Evolutionary conservation across 805 yeast species (phyloP).

Genomic region (Kuraishia molischiana): DNA sequence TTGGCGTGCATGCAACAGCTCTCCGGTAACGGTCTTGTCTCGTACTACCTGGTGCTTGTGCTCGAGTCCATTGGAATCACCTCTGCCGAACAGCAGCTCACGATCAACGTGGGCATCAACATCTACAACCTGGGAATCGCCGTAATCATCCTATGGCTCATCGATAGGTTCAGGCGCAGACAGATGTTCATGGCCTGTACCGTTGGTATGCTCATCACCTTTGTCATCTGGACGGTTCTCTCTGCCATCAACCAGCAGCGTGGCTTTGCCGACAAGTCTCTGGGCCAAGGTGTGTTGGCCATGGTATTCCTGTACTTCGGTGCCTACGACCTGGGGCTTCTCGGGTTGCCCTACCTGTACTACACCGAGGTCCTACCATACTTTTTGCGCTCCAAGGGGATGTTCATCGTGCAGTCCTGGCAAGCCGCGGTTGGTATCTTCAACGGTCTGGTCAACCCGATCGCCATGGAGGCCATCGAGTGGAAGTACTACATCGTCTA

Average conservation of each 20-base stretch:
- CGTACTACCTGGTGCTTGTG: constrained; percentile 35
- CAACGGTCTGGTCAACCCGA: constrained; percentile 17
- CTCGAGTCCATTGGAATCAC: constrained; percentile 44
- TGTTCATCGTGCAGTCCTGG: constrained; percentile 7
- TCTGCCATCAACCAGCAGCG: constrained; percentile 30
- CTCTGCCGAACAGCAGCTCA: constrained; percentile 30
- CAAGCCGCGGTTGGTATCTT: constrained; percentile 9
- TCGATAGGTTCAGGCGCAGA: constrained; percentile 25
- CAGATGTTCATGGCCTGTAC: constrained; percentile 24
- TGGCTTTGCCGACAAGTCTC: constrained; percentile 25
- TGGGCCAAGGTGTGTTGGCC: constrained; percentile 39
- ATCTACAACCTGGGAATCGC: constrained; percentile 31
- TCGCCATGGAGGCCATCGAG: constrained; percentile 26
- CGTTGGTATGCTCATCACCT: constrained; percentile 25
- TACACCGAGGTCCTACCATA: constrained; percentile 27
- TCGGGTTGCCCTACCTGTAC: constrained; percentile 36
- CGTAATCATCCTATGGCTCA: constrained; percentile 18
- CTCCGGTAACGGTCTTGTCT: constrained; percentile 37
- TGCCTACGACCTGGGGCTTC: constrained; percentile 19
- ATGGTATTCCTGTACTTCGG: constrained; percentile 32
- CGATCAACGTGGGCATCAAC: constrained; percentile 42
- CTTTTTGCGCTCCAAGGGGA: constrained; percentile 18
- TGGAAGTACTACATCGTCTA: constrained; percentile 27
- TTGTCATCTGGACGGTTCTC: constrained; percentile 31
- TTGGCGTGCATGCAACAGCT: constrained; percentile 26